These are phyloP conservation scores for Sisymbrium altissimum DNA, from an alignment of 345 rosid species.

Conservation along the genomic window DNA sequence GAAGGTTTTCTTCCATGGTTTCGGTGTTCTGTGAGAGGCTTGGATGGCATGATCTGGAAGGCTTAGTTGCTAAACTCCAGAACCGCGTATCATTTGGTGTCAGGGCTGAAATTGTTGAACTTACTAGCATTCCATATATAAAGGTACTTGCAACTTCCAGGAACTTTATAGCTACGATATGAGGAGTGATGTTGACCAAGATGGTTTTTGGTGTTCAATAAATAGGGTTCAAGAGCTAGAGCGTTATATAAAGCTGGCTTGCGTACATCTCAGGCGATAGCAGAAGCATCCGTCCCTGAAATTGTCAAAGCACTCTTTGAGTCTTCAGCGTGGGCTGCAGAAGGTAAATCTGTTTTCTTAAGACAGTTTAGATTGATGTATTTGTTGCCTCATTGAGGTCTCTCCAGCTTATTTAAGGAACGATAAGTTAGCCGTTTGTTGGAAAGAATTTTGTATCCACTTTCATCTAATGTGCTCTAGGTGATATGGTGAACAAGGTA, in stretches of 20 bases:
- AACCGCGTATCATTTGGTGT: constrained; percentile 98
- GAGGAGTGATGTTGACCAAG: constrained; percentile 9
- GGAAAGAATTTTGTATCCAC: neutral
- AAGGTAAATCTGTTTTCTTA: constrained; percentile 48
- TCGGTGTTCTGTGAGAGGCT: constrained; percentile 93
- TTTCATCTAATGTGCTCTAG: constrained; percentile 20
- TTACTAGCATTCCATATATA: constrained; percentile 83
- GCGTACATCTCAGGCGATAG: constrained; percentile 85
- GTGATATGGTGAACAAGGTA: constrained; percentile 42
- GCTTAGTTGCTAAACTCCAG: constrained; percentile 85
- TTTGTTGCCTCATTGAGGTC: constrained; percentile 7
- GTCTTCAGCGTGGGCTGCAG: constrained; percentile 71
- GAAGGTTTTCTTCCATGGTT: constrained; percentile 98
- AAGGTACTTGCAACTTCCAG: constrained; percentile 49
- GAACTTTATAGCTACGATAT: constrained; percentile 9
- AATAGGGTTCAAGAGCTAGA: constrained; percentile 96
- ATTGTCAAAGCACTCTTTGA: constrained; percentile 89
- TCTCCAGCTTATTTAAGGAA: constrained; percentile 8
- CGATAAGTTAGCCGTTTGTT: neutral
- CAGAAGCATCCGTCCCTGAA: constrained; percentile 89
- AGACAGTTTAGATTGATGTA: constrained; percentile 1
- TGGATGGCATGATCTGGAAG: constrained; percentile 97
- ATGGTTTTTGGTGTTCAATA: constrained; percentile 14
- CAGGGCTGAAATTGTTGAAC: constrained; percentile 97
- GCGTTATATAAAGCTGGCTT: constrained; percentile 92